phyloP scores from a whole-genome alignment of 805 yeast species.

The Lipomyces lipofer region DNA sequence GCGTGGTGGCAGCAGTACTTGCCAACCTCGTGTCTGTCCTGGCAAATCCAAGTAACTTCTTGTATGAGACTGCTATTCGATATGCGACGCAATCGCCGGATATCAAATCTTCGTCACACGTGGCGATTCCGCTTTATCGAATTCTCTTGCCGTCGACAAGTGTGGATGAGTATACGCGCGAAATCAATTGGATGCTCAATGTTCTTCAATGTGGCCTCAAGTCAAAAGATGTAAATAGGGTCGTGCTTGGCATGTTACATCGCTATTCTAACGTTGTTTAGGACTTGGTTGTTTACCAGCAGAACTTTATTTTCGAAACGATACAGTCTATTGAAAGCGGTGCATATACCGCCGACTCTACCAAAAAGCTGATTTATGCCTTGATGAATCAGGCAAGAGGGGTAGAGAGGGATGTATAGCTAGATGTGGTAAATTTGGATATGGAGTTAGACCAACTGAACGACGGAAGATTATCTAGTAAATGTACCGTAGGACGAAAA shows the following conservation, averaged over 20 bases:
- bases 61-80: slow-evolving; percentile 61
- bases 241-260: neutral
- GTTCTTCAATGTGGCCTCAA: slow-evolving; percentile 8
- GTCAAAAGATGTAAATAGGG: neutral
- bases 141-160: slow-evolving; percentile 10
- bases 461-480: too few species aligned
- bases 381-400: slow-evolving; percentile 5
- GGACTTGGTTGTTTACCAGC: slow-evolving; percentile 13
- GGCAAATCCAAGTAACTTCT: slow-evolving; percentile 66
- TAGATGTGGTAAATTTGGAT: too few species aligned
- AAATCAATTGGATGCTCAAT: slow-evolving; percentile 20
- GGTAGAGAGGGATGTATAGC: too few species aligned
- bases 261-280: neutral
- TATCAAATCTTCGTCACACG: neutral
- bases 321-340: slow-evolving; percentile 11
- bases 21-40: slow-evolving; percentile 60
- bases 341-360: slow-evolving; percentile 13
- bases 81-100: slow-evolving; percentile 9
- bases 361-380: slow-evolving; percentile 5
- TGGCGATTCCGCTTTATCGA: slow-evolving; percentile 14
- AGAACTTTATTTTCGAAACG: slow-evolving; percentile 14
- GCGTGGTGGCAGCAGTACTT: slow-evolving; percentile 55
- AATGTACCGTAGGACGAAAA: too few species aligned
- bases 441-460: too few species aligned
- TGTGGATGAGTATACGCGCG: slow-evolving; percentile 10